Base-by-base conservation (phyloP, 805 yeast genomes). In the Nakazawaea siamensis region DNA sequence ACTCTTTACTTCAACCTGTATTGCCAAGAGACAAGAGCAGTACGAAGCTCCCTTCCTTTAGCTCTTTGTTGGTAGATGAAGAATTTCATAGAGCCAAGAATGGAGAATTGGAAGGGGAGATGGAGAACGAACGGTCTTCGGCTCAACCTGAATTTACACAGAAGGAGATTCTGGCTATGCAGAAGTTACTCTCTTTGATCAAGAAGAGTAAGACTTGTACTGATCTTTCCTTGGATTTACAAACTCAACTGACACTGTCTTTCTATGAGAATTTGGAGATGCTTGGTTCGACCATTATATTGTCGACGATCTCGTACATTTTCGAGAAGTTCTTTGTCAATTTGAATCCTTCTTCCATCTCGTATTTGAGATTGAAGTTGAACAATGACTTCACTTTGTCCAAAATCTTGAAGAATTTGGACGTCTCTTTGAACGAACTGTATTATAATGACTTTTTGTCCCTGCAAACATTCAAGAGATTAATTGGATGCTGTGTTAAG, bases 401-500 rank as follows among this genome's bases (percentile, higher is more conserved):
- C 28, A 50, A 64, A 18, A 57, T 71, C 37, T 56, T 71, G 48
- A 60, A 70, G 34, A 63, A 65, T 19, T 51, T 76, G 31, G 80
- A 70, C 33, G 39, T 35, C 18, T 30, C 34, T 6, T 30, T 35
- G 24, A 30, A 30, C 14, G 36, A 31, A 17, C 16, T 18, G 10
- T 27, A 33, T 25, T 15, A 35, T 9, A 63, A 57, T 35, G 77
- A 74, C 39, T 69, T 62, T 17, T 65, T 70, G 19, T 78, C 80
- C 0, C 60, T 70, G 0, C 64, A 73, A 34, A 57, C 82, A 4
- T 58, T 81, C 30, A 68, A 68, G 44, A 70, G 76, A 25, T 49
- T 80, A 18, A 50, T 82, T 15, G 94, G 92, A 2, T 77, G 80
- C 8, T 70, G 85, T 41, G 68, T 80, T 24, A 78, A 75, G 42